Conservation (phyloP, 108 stramenopile species). For the Cyclostephanos tholiformis region DNA sequence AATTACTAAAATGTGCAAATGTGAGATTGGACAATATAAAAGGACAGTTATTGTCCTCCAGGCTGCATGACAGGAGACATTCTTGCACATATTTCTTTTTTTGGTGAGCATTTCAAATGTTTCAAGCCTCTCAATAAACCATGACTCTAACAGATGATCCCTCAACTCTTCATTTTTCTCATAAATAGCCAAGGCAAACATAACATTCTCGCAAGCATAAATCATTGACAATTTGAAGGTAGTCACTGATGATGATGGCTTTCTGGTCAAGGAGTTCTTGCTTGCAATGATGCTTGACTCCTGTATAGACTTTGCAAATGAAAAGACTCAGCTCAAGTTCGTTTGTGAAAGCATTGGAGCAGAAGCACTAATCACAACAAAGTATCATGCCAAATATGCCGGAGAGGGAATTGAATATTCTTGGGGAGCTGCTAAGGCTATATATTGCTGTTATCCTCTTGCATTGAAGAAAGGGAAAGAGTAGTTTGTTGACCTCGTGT, state of each 20-base stretch:
- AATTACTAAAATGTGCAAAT: too few relatives aligned
- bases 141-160: too few relatives aligned
- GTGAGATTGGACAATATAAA: too few relatives aligned
- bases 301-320: conserved; percentile 5
- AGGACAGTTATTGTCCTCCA: too few relatives aligned
- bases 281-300: conserved; percentile 3
- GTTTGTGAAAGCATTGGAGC: neutral
- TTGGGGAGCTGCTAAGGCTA: conserved; percentile 29
- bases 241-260: neutral
- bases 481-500: conserved; percentile 9
- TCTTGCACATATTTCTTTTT: too few relatives aligned
- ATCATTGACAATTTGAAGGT: too few relatives aligned
- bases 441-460: conserved; percentile 26
- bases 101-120: too few relatives aligned
- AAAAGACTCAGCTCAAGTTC: conserved; percentile 5
- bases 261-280: neutral
- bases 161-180: too few relatives aligned
- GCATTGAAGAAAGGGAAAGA: conserved; percentile 27
- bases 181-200: too few relatives aligned
- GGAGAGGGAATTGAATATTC: conserved; percentile 47
- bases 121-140: too few relatives aligned
- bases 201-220: too few relatives aligned
- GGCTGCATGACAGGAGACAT: too few relatives aligned
- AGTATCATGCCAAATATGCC: conserved; percentile 41
- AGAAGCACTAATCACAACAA: conserved; percentile 20